Conservation (phyloP, 2,329 filamentous ascomycete genomes). For the Colletotrichum chrysophilum region DNA sequence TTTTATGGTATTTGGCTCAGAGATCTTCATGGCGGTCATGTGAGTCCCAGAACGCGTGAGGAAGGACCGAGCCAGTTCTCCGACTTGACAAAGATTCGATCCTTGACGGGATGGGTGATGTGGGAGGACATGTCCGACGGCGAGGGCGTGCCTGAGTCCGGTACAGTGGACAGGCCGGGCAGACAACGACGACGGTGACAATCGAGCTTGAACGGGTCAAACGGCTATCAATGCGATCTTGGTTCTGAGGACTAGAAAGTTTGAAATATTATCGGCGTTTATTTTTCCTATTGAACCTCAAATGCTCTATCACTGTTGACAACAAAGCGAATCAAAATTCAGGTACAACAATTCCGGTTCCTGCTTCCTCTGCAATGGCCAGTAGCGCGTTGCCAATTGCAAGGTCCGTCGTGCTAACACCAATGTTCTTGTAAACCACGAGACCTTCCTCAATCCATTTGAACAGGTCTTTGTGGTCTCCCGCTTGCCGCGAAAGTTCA, state of each 20-base stretch:
- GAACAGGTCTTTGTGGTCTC: constrained; percentile 47
- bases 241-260: background rate
- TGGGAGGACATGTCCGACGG: background rate
- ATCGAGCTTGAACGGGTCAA: background rate
- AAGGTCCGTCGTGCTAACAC: constrained; percentile 37
- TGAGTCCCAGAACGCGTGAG: fast-evolving
- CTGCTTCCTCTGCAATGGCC: constrained; percentile 25
- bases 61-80: background rate
- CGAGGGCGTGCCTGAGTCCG: fast-evolving
- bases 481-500: background rate
- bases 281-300: fast-evolving
- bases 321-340: background rate
- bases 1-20: background rate
- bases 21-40: fast-evolving
- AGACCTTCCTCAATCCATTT: constrained; percentile 27
- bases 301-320: background rate
- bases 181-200: background rate
- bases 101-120: background rate
- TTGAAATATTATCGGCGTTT: background rate
- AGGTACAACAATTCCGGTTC: background rate
- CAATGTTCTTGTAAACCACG: constrained; percentile 26
- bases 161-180: background rate
- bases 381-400: constrained; percentile 33
- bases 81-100: background rate
- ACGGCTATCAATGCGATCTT: background rate